Percentiles rank a stretch among this genome's conserved stretches.
These are phyloP conservation scores for Carex scoparia DNA, from an alignment of 176 grass and related monocot species.

Conservation along the genomic window DNA sequence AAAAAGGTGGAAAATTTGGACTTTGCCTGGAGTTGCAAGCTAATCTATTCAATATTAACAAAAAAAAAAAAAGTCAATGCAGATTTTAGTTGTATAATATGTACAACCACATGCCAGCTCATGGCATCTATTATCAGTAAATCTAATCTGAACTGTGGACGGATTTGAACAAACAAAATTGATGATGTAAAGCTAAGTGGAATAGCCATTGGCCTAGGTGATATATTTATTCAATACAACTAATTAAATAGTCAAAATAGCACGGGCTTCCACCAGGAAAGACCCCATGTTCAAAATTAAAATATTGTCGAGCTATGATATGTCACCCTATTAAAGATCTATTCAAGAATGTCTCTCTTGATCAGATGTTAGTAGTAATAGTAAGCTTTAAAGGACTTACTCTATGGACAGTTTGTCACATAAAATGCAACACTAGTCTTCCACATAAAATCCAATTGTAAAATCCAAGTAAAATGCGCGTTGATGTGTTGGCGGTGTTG, in stretches of 20 bases:
- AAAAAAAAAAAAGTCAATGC: not conserved
- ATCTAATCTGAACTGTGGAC: not conserved
- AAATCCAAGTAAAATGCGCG: not conserved
- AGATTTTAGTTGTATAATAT: not conserved
- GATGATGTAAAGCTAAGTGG: not conserved
- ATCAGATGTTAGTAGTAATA: too few species aligned
- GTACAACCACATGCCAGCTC: not conserved
- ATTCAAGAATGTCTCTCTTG: not conserved
- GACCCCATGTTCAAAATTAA: too few species aligned
- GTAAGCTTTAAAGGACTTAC: not conserved
- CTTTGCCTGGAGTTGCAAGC: not conserved
- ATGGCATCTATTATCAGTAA: not conserved
- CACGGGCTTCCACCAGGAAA: not conserved
- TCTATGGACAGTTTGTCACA: not conserved
- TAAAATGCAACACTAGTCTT: not conserved
- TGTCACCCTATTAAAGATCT: not conserved
- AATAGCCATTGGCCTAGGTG: not conserved
- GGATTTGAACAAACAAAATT: not conserved
- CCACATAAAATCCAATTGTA: not conserved
- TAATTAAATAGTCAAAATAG: not conserved
- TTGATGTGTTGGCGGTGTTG: conserved; percentile 17
- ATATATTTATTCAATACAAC: not conserved
- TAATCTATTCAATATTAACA: not conserved
- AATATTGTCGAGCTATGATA: too few species aligned
- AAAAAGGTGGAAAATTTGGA: not conserved